Evolutionary conservation across 202 grass and related monocot species (phyloP), one percentile per base, ranked within the genome.

Genomic region (Sporobolus alterniflorus): DNA sequence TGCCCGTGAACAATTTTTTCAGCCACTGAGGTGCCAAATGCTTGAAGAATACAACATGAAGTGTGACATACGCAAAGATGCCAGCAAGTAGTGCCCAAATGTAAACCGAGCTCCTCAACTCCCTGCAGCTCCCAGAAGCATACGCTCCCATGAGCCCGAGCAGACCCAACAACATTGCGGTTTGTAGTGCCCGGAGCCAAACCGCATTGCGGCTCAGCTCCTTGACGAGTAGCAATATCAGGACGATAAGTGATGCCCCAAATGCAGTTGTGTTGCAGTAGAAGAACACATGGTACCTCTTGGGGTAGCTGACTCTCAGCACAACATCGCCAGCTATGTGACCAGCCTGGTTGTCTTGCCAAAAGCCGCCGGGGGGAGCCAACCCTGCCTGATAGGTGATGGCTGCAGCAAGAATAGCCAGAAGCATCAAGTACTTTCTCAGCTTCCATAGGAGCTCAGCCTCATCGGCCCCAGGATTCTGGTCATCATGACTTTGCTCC

Each of bases 371-470:
- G 0, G 88, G 91, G 0, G 88, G 91, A 24, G 76, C 84, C 6
- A 94, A 69, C 29, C 88, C 91, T 12, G 87, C 90, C 39, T 89
- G 87, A 62, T 83, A 92, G 28, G 90, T 92, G 69, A 89, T 86
- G 32, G 83, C 86, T 7, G 87, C 90, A 20, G 83, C 54, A 7
- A 92, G 84, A 50, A 93, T 94, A 24, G 91, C 91, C 5, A 94
- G 33, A 7, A 94, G 83, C 69, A 94, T 72, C 55, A 94, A 76
- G 47, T 81, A 85, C 47, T 88, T 88, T 16, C 86, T 60, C 72
- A 89, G 74, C 34, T 89, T 89, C 82, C 56, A 89, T 9, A 89
- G 71, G 16, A 89, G 82, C 11, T 85, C 87, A 4, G 30, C 71
- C 28, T 89, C 82, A 18, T 50, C 82, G 0, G 68, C 59, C 8